These are phyloP conservation scores for Xerocomus brunneocitrinus DNA, from an alignment of 768 basidiomycete species.

Conservation along the genomic window DNA sequence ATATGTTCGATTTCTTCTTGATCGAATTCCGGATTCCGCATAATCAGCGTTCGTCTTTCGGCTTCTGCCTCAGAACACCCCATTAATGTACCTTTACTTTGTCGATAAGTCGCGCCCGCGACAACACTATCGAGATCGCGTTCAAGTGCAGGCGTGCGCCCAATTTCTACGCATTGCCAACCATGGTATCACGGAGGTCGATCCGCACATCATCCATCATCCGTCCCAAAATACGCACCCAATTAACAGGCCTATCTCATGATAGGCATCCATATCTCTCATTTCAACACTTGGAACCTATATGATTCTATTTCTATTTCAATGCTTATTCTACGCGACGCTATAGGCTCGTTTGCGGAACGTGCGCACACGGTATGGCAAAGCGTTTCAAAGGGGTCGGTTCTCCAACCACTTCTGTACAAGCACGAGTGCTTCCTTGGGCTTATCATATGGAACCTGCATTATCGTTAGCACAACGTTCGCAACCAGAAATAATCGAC, in stretches of 20 bases:
- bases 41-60: not conserved
- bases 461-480: not conserved
- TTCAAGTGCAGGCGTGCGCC: not conserved
- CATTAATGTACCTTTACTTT: not conserved
- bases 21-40: not conserved
- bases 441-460: constrained; percentile 57
- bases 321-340: not conserved
- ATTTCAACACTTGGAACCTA: not conserved
- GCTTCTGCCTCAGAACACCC: not conserved
- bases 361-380: not conserved
- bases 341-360: not conserved
- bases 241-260: not conserved
- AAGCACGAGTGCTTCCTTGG: constrained; percentile 44
- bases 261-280: no score
- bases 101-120: not conserved
- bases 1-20: no score
- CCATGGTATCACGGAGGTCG: not conserved
- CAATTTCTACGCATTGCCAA: constrained; percentile 7
- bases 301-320: not conserved
- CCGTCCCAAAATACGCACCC: not conserved
- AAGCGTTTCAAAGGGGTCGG: constrained; percentile 8
- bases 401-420: constrained; percentile 42
- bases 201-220: not conserved
- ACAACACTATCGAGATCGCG: not conserved
- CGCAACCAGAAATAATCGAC: constrained; percentile 3